These are phyloP conservation scores for Reutealis trisperma DNA, from an alignment of 345 rosid genomes.

Conservation along the genomic window DNA sequence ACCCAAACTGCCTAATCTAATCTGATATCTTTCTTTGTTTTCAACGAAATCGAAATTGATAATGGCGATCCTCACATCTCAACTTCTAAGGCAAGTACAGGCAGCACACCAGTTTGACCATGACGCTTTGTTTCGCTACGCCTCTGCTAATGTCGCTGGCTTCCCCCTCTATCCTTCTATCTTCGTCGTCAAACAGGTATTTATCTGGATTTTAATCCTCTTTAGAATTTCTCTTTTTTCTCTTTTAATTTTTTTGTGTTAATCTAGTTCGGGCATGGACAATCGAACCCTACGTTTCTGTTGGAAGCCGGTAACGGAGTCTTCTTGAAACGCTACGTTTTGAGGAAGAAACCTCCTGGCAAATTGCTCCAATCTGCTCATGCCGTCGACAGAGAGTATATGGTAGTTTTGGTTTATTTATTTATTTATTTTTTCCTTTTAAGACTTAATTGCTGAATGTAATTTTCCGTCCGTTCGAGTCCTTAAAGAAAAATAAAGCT, in stretches of 20 bases:
- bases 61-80: conserved; percentile 66
- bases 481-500: background rate
- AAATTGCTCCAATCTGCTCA: conserved; percentile 82
- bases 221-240: background rate
- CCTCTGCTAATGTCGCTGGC: conserved; percentile 55
- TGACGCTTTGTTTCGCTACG: conserved; percentile 60
- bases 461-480: too few relatives aligned
- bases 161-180: conserved; percentile 64
- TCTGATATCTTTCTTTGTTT: too few relatives aligned
- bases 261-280: conserved; percentile 83
- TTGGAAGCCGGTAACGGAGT: conserved; percentile 56
- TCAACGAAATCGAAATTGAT: background rate
- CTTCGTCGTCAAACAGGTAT: conserved; percentile 72
- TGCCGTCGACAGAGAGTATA: conserved; percentile 88
- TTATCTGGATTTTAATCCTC: background rate
- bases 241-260: background rate
- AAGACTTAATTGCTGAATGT: background rate
- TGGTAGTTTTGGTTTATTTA: conserved; percentile 34
- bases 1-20: too few relatives aligned
- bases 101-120: conserved; percentile 58
- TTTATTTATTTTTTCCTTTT: background rate
- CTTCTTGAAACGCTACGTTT: conserved; percentile 63
- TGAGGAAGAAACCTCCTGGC: conserved; percentile 97
- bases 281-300: conserved; percentile 88
- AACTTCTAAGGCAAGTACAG: conserved; percentile 53